Base-by-base conservation (phyloP, 345 rosid genomes). In the Eucalyptus melliodora region DNA sequence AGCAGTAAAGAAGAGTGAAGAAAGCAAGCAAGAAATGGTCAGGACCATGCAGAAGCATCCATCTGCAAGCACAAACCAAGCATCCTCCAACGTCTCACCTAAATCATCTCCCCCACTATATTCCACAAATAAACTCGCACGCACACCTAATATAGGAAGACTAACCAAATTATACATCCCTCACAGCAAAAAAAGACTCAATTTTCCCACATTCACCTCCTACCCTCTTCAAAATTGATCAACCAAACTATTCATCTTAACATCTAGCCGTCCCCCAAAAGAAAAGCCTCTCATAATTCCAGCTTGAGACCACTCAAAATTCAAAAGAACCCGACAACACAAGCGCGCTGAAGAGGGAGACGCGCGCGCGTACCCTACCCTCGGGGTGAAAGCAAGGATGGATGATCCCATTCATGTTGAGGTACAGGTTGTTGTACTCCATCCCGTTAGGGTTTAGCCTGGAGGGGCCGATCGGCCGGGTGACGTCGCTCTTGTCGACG, bases 331-430 rank as follows among this genome's bases (percentile, higher is more conserved):
- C 8, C 80, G 14, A 87, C 55, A 85, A 44, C 8, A 51, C 85
- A 34, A 50, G 2, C 31, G 8, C 21, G 19, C 50, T 13, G 69
- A 62, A 62, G 69, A 37, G 42, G 45, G 44, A 27, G 16, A 34
- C 14, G 26, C 62, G 5, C 62, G 62, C 62, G 72, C 86, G 16
- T 90, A 97, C 99, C 99, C 92, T 97, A 60, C 99, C 98, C 23
- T 98, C 99, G 34, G 98, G 99, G 60, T 97, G 99, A 88, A 98
- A 98, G 92, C 99, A 96, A 86, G 99, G 99, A 88, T 97, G 99
- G 89, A 96, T 95, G 82, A 98, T 96, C 19, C 98, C 98, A 83
- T 98, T 98, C 98, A 98, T 98, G 88, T 98, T 98, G 65, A 98
- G 92, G 80, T 97, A 98, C 91, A 98, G 51, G 89, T 98, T 97